Evolutionary conservation across 225 moss, liverwort and hornwort genomes (phyloP).

Genomic region (Lunularia cruciata): DNA sequence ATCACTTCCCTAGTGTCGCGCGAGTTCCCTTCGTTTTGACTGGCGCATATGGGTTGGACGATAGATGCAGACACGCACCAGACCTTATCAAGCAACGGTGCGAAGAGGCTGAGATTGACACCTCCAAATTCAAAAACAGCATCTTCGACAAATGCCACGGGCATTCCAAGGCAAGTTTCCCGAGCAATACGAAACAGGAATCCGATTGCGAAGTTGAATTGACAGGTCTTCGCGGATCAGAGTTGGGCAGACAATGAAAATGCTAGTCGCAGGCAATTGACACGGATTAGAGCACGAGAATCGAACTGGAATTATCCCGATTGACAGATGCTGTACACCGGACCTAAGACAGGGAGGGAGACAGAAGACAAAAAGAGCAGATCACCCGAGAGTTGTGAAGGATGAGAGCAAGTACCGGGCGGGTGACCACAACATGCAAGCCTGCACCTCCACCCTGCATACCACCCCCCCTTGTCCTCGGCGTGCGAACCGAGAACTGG

Average conservation of each 20-base stretch:
- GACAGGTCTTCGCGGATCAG: not conserved
- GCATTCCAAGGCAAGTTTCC: not conserved
- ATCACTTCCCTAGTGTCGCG: too few relatives aligned
- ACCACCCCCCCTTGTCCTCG: slow-evolving; percentile 27
- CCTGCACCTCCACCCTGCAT: slow-evolving; percentile 27
- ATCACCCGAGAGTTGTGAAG: slow-evolving; percentile 1
- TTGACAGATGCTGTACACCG: not conserved
- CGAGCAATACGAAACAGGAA: not conserved
- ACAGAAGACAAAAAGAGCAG: not conserved
- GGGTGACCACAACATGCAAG: slow-evolving; percentile 60
- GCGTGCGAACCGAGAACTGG: slow-evolving; percentile 25
- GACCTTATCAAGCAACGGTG: not conserved
- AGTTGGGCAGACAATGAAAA: not conserved
- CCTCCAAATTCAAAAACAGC: not conserved
- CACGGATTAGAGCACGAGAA: not conserved
- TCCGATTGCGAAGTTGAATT: not conserved
- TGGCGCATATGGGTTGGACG: too few relatives aligned
- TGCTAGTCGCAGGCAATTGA: not conserved
- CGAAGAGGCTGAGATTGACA: not conserved
- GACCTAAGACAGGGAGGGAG: not conserved
- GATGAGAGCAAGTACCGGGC: slow-evolving; percentile 57
- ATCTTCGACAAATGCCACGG: not conserved
- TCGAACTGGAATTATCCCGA: not conserved
- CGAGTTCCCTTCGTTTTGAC: too few relatives aligned
- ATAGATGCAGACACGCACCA: not conserved